Base-by-base conservation (phyloP, 2,329 filamentous ascomycete genomes). In the Graphiopsis chlorocephala region DNA sequence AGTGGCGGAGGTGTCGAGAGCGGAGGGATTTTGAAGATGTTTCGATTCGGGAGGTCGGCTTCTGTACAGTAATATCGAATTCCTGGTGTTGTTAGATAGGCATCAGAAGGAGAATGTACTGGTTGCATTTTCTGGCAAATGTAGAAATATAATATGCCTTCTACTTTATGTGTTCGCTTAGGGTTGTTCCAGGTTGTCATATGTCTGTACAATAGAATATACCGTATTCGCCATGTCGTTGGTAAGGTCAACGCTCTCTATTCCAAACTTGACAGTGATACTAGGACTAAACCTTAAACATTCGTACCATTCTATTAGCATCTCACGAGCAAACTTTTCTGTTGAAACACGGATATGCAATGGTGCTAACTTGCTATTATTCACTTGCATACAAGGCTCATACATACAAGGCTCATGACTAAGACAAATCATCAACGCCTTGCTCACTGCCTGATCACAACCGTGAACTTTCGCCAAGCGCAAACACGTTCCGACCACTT, bases 381-480 rank as follows among this genome's bases (percentile, higher is more conserved):
- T 42, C 35, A 8, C 17, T n/a, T 1, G n/a, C 15, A 15, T 38
- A 38, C 33, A 2, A 45, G 8, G 38, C n/a, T 20, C 17, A 42
- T 1, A 42, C 15, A 15, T 38, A 38, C 33, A 2, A 45, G 8
- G 38, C n/a, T 20, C 38, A n/a, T 20, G 2, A 3, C 3, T 4
- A 12, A 45, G 38, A 42, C 1, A 10, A 20, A 4, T 20, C n/a
- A 17, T 10, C 7, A 4, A 17, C 4, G 6, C 35, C 7, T n/a
- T n/a, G 2, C 35, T 42, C 7, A 3, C 17, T 8, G 7, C n/a
- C 17, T 31, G 12, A 15, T 38, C 17, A 71, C 55, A 71, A 31
- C 58, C 62, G 69, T 28, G 68, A 62, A 7, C 29, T 55, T 25
- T 68, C 66, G 2, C 48, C 66, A 48, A 75, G 69, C 7, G 68